phyloP scores from a whole-genome alignment of 805 yeast genomes.

The Peterozyma xylosa region DNA sequence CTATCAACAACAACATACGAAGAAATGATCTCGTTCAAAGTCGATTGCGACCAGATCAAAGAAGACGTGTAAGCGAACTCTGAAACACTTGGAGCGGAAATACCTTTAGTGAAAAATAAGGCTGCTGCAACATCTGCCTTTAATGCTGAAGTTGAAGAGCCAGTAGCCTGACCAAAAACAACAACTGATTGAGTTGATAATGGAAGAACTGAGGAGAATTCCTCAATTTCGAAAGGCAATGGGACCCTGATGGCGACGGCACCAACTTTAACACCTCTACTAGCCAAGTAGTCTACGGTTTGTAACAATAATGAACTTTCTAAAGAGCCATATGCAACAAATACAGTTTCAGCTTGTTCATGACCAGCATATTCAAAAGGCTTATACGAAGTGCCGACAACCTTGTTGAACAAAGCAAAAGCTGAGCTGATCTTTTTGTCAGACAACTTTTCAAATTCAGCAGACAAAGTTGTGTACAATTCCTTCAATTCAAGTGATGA shows the following conservation, averaged over 20 bases:
- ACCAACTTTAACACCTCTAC: slow-evolving; percentile 40
- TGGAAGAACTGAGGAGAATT: slow-evolving; percentile 57
- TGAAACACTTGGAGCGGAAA: slow-evolving; percentile 31
- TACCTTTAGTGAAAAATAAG: slow-evolving; percentile 43
- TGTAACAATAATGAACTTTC: slow-evolving; percentile 50
- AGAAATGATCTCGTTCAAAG: slow-evolving; percentile 39
- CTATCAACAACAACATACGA: slow-evolving; percentile 30
- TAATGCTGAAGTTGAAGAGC: slow-evolving; percentile 36
- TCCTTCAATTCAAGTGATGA: slow-evolving; percentile 33
- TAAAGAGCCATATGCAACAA: slow-evolving; percentile 71
- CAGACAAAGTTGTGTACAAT: slow-evolving; percentile 28
- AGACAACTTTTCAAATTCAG: slow-evolving; percentile 14
- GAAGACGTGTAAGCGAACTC: slow-evolving; percentile 46
- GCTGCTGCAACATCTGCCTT: slow-evolving; percentile 71
- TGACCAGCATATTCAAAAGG: slow-evolving; percentile 70
- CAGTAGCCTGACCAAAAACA: slow-evolving; percentile 52
- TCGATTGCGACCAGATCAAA: slow-evolving; percentile 49
- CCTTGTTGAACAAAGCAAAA: slow-evolving; percentile 40
- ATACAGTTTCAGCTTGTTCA: slow-evolving; percentile 57
- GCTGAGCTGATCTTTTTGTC: slow-evolving; percentile 36
- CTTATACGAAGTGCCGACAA: slow-evolving; percentile 45
- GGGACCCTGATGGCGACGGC: slow-evolving; percentile 70
- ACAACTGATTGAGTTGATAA: slow-evolving; percentile 48
- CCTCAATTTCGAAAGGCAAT: slow-evolving; percentile 63
- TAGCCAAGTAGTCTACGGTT: slow-evolving; percentile 29